These are phyloP conservation scores for Parafenestella ontariensis DNA, from an alignment of 2,329 filamentous ascomycete genomes.

Conservation along the genomic window DNA sequence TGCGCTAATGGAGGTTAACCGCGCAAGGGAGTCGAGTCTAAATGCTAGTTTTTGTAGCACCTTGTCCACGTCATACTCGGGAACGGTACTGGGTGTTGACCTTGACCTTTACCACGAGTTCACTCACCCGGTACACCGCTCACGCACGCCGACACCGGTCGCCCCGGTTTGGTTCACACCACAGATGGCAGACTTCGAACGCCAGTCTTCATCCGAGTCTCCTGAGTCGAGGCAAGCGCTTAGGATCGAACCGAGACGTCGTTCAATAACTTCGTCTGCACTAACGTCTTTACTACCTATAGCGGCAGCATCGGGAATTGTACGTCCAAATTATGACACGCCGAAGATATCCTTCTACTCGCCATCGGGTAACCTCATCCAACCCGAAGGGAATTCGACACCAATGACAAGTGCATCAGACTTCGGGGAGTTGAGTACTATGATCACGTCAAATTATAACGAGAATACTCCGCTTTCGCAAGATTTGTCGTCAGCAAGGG, in stretches of 20 bases:
- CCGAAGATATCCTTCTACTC: slow-evolving; percentile 44
- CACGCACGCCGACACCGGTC: slow-evolving; percentile 30
- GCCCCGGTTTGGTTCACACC: slow-evolving; percentile 37
- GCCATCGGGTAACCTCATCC: slow-evolving; percentile 45
- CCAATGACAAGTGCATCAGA: slow-evolving; percentile 14
- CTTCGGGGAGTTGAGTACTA: slow-evolving; percentile 10
- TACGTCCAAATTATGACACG: slow-evolving; percentile 34
- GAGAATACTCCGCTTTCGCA: slow-evolving; percentile 4
- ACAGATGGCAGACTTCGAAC: slow-evolving; percentile 27
- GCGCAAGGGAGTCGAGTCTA: slow-evolving; percentile 25
- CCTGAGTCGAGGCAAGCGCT: slow-evolving; percentile 7
- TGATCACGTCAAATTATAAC: slow-evolving; percentile 16
- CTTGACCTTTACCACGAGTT: slow-evolving; percentile 40
- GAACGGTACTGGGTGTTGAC: slow-evolving; percentile 45
- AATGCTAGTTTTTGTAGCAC: slow-evolving; percentile 45
- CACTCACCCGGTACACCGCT: slow-evolving; percentile 14
- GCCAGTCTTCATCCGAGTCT: slow-evolving; percentile 20
- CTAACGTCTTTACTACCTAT: slow-evolving; percentile 46
- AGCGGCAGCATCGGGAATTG: slow-evolving; percentile 46
- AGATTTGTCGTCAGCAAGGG: slow-evolving; percentile 10
- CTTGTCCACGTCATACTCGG: slow-evolving; percentile 44
- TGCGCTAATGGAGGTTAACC: slow-evolving; percentile 25
- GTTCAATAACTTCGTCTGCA: slow-evolving; percentile 45
- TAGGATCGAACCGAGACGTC: slow-evolving; percentile 7
- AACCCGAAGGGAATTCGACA: slow-evolving; percentile 27